Conservation (phyloP, 163 green algal genomes). For the Scenedesmus sp. region DNA sequence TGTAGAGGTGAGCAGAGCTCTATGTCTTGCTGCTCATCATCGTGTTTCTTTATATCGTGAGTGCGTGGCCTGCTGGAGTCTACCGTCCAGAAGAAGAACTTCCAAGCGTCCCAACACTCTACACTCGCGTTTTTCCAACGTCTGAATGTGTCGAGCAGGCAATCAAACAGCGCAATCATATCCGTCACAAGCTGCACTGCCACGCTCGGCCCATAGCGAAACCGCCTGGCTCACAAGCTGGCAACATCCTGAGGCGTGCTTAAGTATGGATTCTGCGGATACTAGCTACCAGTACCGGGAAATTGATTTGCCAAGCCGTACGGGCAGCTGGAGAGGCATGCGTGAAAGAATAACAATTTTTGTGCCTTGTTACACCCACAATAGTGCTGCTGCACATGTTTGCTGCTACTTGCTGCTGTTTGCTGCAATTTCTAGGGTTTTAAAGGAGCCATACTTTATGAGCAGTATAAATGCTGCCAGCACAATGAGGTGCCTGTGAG, state of each 20-base stretch:
- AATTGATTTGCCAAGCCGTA: neutral
- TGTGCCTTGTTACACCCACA: neutral
- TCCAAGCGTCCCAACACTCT: conserved; percentile 9
- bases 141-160: neutral
- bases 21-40: conserved; percentile 14
- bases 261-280: neutral
- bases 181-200: neutral
- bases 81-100: neutral
- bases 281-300: neutral
- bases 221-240: neutral
- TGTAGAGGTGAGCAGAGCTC: neutral
- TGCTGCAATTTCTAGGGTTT: too few species aligned
- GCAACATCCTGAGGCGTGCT: neutral
- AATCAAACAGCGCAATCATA: neutral
- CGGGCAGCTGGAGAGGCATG: neutral
- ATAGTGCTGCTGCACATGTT: too few species aligned
- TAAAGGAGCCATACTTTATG: too few species aligned
- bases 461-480: too few species aligned
- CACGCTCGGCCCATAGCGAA: neutral
- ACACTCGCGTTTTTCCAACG: neutral
- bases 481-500: too few species aligned
- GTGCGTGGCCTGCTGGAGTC: neutral
- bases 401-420: too few species aligned
- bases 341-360: neutral
- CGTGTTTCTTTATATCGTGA: neutral